Conservation (phyloP, 352 stramenopile species). For the Globisporangium echinulatum region DNA sequence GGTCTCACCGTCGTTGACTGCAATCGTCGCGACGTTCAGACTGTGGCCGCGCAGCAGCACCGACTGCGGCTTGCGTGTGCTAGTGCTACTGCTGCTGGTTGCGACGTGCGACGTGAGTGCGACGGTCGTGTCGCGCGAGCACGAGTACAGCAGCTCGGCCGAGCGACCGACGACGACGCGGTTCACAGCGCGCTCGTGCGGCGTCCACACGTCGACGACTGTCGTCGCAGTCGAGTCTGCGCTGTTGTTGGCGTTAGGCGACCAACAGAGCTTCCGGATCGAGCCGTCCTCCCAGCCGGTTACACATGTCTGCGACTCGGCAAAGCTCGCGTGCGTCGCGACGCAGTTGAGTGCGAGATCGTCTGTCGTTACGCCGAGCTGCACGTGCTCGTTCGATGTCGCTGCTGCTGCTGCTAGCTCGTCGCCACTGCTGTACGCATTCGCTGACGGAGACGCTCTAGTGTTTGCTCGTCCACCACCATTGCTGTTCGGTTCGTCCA, state of each 20-base stretch:
- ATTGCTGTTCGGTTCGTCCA: conserved; percentile 10
- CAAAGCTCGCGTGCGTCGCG: conserved; percentile 23
- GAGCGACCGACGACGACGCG: conserved; percentile 35
- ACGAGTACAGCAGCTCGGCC: conserved; percentile 56
- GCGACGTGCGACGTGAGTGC: conserved; percentile 29
- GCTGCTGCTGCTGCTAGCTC: not conserved
- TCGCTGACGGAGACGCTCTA: not conserved
- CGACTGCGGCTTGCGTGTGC: conserved; percentile 14
- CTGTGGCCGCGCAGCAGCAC: conserved; percentile 37
- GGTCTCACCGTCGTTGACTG: conserved; percentile 41
- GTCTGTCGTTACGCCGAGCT: not conserved
- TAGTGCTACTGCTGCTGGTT: not conserved
- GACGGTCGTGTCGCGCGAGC: conserved; percentile 70
- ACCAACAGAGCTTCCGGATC: conserved; percentile 43
- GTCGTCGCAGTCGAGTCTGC: not conserved
- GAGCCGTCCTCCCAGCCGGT: conserved; percentile 71
- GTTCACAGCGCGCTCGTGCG: conserved; percentile 59
- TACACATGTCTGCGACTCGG: conserved; percentile 23
- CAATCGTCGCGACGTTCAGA: conserved; percentile 67
- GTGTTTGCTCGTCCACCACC: not conserved
- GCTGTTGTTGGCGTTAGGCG: not conserved
- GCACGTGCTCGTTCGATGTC: not conserved
- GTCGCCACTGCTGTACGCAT: conserved; percentile 2
- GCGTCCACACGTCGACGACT: conserved; percentile 32
- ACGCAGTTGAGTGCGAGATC: conserved; percentile 47